Evolutionary conservation across 2,329 filamentous ascomycete species (phyloP).

Genomic region (Paraconiothyrium sp.): DNA sequence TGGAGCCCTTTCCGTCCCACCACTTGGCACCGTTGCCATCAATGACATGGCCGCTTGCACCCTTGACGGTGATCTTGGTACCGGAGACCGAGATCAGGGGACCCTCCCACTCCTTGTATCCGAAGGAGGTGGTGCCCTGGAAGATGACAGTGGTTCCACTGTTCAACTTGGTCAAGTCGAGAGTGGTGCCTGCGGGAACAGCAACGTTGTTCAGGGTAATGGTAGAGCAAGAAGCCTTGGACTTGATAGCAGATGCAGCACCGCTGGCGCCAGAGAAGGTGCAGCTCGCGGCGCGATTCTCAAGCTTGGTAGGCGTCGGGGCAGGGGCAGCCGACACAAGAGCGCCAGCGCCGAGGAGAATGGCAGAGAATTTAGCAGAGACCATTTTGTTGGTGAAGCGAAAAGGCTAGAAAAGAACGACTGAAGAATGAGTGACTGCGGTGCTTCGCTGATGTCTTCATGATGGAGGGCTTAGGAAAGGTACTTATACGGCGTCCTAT

Average conservation of each 20-base stretch:
- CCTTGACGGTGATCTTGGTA: slow-evolving; percentile 66
- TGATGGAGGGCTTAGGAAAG: neutral
- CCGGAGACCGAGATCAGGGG: slow-evolving; percentile 71
- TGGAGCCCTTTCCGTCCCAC: slow-evolving; percentile 60
- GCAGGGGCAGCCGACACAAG: slow-evolving; percentile 40
- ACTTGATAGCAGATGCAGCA: slow-evolving; percentile 58
- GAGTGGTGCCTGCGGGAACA: slow-evolving; percentile 67
- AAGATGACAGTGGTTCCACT: slow-evolving; percentile 67
- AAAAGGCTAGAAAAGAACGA: slow-evolving; percentile 30
- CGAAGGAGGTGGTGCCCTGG: slow-evolving; percentile 72
- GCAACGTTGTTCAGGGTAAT: slow-evolving; percentile 64
- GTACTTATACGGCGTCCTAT: slow-evolving; percentile 8
- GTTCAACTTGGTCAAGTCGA: slow-evolving; percentile 65
- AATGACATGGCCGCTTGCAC: slow-evolving; percentile 63
- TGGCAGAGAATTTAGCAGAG: slow-evolving; percentile 15
- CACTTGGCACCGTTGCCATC: slow-evolving; percentile 65
- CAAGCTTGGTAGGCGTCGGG: slow-evolving; percentile 27
- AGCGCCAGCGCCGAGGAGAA: slow-evolving; percentile 36
- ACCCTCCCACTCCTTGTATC: slow-evolving; percentile 71
- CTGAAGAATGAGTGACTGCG: slow-evolving; percentile 24
- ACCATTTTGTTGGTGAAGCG: slow-evolving; percentile 22
- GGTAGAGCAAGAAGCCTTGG: slow-evolving; percentile 62
- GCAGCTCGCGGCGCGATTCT: slow-evolving; percentile 54
- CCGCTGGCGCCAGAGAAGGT: slow-evolving; percentile 60
- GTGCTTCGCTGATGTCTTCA: slow-evolving; percentile 7